Evolutionary conservation across 768 basidiomycete species (phyloP).

Genomic region (Chiua virens): DNA sequence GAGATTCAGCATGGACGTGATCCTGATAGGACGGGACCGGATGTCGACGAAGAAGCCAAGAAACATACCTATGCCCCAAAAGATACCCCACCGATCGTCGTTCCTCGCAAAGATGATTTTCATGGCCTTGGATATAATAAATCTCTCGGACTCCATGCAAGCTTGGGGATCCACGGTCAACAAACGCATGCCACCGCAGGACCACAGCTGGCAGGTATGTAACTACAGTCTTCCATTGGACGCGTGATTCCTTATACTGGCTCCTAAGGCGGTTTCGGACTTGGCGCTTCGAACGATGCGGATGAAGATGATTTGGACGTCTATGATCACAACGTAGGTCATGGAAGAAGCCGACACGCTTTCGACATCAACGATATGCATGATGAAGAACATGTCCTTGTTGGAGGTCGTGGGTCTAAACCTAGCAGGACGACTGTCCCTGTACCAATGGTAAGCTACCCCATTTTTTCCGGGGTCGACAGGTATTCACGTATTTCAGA

Average conservation of each 20-base stretch:
- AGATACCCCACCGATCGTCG: conserved; percentile 65
- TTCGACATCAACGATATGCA: conserved; percentile 66
- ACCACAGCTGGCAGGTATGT: conserved; percentile 58
- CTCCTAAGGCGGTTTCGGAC: conserved; percentile 74
- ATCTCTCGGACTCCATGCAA: conserved; percentile 60
- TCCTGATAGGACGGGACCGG: conserved; percentile 37
- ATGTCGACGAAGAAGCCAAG: conserved; percentile 76
- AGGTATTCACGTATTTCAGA: conserved; percentile 22
- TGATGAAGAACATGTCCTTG: conserved; percentile 55
- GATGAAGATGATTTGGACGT: conserved; percentile 91
- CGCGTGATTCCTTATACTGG: conserved; percentile 1
- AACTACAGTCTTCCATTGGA: background rate
- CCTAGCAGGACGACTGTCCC: conserved; percentile 4
- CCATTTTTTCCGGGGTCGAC: background rate
- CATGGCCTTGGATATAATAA: conserved; percentile 84
- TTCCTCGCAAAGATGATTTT: conserved; percentile 68
- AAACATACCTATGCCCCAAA: conserved; percentile 87
- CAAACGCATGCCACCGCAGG: conserved; percentile 33
- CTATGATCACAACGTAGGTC: conserved; percentile 53
- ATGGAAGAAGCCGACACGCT: conserved; percentile 51
- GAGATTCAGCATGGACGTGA: conserved; percentile 65
- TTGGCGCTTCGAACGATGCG: conserved; percentile 89
- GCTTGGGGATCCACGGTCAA: conserved; percentile 41
- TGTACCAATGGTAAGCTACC: conserved; percentile 12
- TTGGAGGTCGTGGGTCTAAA: conserved; percentile 34